These are phyloP conservation scores for Trematosphaeria pertusa DNA, from an alignment of 2,329 filamentous ascomycete genomes.

Conservation along the genomic window DNA sequence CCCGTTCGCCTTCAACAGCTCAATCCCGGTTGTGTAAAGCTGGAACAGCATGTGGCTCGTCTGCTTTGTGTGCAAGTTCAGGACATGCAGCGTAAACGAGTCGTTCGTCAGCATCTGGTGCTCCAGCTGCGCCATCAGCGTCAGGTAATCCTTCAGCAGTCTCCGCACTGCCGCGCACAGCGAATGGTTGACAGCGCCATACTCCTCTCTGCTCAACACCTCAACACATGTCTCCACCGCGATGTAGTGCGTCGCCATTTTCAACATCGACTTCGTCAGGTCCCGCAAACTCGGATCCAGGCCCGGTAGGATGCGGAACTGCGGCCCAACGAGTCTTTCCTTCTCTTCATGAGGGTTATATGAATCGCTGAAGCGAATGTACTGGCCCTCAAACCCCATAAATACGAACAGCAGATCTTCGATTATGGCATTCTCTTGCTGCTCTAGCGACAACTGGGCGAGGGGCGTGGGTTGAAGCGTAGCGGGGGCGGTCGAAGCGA, in stretches of 20 bases:
- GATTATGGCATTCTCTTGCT: conserved; percentile 84
- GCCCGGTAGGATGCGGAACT: conserved; percentile 79
- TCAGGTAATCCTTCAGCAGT: conserved; percentile 89
- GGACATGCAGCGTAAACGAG: conserved; percentile 88
- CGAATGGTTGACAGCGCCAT: conserved; percentile 93
- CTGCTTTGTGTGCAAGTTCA: conserved; percentile 89
- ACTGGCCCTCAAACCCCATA: conserved; percentile 99
- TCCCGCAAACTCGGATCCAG: conserved; percentile 92
- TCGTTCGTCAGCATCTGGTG: conserved; percentile 89
- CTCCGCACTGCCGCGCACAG: conserved; percentile 94
- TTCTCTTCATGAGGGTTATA: conserved; percentile 88
- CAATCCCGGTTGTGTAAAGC: conserved; percentile 77
- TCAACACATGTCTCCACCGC: conserved; percentile 93
- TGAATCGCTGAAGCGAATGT: conserved; percentile 82
- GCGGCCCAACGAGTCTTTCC: conserved; percentile 82
- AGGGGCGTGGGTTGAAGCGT: conserved; percentile 73
- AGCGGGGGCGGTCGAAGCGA: conserved; percentile 71
- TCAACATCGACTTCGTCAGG: conserved; percentile 85
- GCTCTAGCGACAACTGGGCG: conserved; percentile 74
- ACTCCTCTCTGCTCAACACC: conserved; percentile 90
- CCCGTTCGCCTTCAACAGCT: conserved; percentile 86
- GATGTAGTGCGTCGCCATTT: conserved; percentile 91
- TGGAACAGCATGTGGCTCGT: conserved; percentile 92
- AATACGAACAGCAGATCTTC: conserved; percentile 94
- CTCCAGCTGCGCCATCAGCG: conserved; percentile 91